These are phyloP conservation scores for Datura wrightii DNA, from an alignment of 257 asterid genomes.

Conservation along the genomic window DNA sequence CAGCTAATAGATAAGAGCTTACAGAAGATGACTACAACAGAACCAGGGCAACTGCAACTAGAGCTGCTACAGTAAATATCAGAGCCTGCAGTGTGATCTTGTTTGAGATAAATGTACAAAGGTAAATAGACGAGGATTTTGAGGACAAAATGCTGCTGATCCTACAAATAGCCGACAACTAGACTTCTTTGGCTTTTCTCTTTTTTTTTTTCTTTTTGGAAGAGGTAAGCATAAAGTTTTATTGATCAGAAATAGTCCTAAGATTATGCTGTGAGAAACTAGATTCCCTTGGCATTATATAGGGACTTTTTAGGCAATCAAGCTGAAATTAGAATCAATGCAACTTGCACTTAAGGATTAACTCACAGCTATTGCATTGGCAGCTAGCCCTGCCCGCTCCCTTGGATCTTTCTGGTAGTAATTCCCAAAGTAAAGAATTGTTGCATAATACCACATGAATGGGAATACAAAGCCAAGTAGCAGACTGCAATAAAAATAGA, in stretches of 20 bases:
- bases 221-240: not conserved
- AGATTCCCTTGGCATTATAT: not conserved
- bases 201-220: not conserved
- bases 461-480: constrained; percentile 66
- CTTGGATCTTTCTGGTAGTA: constrained; percentile 92
- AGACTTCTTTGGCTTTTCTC: not conserved
- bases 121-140: constrained; percentile 9
- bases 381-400: constrained; percentile 99
- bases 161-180: constrained; percentile 2
- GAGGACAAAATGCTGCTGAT: not conserved
- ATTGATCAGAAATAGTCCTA: not conserved
- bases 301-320: not conserved
- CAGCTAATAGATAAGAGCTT: not conserved
- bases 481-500: constrained; percentile 1
- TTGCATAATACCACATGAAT: constrained; percentile 90
- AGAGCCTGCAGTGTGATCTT: constrained; percentile 43
- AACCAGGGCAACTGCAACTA: constrained; percentile 36
- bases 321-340: constrained; percentile 19
- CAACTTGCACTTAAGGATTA: constrained; percentile 18
- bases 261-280: not conserved
- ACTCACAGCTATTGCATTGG: constrained; percentile 92
- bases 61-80: constrained; percentile 40
- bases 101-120: not conserved
- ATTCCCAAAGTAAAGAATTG: constrained; percentile 82
- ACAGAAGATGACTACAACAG: constrained; percentile 28